Percentiles rank a stretch among this genome's conserved stretches.
Evolutionary conservation across 306 rosid genomes (phyloP).

Genomic region (Prunus persica): Prunus_persica_NCBIv2 NC_034013.1:2425001-2425500

Average conservation of each 20-base stretch:
- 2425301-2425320: not conserved
- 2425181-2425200: conserved; percentile 76
- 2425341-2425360: not conserved
- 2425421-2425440: not conserved
- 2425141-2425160: conserved; percentile 70
- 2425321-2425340: not conserved
- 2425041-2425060: conserved; percentile 85
- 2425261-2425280: conserved; percentile 16
- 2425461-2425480: not conserved
- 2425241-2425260: conserved; percentile 16
- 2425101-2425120: conserved; percentile 80
- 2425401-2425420: not conserved
- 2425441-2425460: not conserved
- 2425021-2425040: conserved; percentile 69
- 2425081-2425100: conserved; percentile 66
- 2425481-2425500: not conserved
- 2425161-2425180: conserved; percentile 83
- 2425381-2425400: not conserved
- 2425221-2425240: conserved; percentile 24
- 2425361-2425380: not conserved
- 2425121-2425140: conserved; percentile 68
- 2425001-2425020: conserved; percentile 4
- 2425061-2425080: conserved; percentile 78
- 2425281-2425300: not conserved
- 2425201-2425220: conserved; percentile 68